Base-by-base conservation (phyloP, 2,329 filamentous ascomycete species). In the Xylariaceae sp. region DNA sequence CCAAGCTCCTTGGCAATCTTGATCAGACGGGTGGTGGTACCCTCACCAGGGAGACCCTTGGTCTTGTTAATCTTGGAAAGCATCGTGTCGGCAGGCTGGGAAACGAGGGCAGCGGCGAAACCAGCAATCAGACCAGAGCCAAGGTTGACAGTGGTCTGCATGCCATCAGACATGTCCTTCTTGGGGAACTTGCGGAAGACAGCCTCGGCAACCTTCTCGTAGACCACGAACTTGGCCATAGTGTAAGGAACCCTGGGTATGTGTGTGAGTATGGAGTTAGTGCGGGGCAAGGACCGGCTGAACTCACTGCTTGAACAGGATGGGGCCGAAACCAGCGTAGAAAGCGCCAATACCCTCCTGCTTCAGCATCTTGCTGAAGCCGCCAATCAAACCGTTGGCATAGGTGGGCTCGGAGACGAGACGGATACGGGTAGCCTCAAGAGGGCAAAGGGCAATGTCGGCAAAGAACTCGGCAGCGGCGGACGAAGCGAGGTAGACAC, bases 41-140 rank as follows among this genome's bases (percentile, higher is more conserved):
- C 79, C 77, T 89, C 86, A 75, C 86, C 86, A 55, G 86, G 86
- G 53, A 80, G 75, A 74, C 85, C 86, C 65, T 85, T 83, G 73
- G 83, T 86, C 83, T 88, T 89, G 84, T 89, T 89, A 79, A 89
- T 88, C 82, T 88, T 88, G 74, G 80, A 85, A 63, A 89, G 81
- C 86, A 89, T 89, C 65, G 86, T 89, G 72, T 89, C 86, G 70
- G 86, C 86, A 65, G 86, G 86, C 74, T 89, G 86, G 60, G 86
- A 89, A 70, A 89, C 79, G 67, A 88, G 70, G 68, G 86, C 86
- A 63, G 86, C 86, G 65, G 86, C 86, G 74, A 89, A 87, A 85
- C 86, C 86, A 67, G 86, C 86, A 64, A 88, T 79, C 64, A 89
- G 76, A 85, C 86, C 86, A 66, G 85, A 85, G 62, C 83, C 81